Conservation (phyloP, 306 rosid species). For the Mucuna pruriens region DNA sequence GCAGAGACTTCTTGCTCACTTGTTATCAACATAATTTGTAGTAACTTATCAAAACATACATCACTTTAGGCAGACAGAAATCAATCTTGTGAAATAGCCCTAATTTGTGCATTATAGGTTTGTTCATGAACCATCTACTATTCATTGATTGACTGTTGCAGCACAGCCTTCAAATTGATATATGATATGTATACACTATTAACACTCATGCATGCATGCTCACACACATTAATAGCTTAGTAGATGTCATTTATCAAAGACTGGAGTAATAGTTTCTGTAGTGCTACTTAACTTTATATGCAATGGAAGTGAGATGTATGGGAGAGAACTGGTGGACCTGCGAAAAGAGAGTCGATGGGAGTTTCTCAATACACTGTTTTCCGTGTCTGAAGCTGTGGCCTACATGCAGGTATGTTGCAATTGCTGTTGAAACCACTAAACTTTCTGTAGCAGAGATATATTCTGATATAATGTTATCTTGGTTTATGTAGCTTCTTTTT, state of each 20-base stretch:
- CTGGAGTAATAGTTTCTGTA: constrained; percentile 46
- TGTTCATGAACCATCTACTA: constrained; percentile 25
- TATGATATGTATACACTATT: background rate
- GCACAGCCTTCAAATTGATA: background rate
- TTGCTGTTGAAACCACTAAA: constrained; percentile 30
- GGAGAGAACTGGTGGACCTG: constrained; percentile 97
- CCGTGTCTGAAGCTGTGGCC: constrained; percentile 99
- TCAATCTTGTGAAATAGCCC: constrained; percentile 28
- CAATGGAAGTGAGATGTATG: constrained; percentile 91
- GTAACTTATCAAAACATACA: background rate
- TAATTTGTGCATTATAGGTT: constrained; percentile 32
- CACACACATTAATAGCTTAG: constrained; percentile 37
- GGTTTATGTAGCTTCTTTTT: constrained; percentile 19
- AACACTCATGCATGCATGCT: background rate
- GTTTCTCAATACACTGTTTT: constrained; percentile 92
- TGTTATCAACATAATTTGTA: constrained; percentile 11
- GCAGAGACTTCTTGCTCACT: constrained; percentile 1
- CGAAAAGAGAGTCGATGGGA: constrained; percentile 92
- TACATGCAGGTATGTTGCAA: constrained; percentile 83
- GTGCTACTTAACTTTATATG: constrained; percentile 59
- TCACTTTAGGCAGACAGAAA: constrained; percentile 29
- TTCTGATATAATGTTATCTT: constrained; percentile 10
- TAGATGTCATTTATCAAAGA: constrained; percentile 41
- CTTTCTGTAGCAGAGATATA: constrained; percentile 5
- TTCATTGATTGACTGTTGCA: constrained; percentile 20